Evolutionary conservation across 2,329 filamentous ascomycete species (phyloP), one percentile per base, ranked within the genome.

Genomic region (Scedosporium dehoogii): DNA sequence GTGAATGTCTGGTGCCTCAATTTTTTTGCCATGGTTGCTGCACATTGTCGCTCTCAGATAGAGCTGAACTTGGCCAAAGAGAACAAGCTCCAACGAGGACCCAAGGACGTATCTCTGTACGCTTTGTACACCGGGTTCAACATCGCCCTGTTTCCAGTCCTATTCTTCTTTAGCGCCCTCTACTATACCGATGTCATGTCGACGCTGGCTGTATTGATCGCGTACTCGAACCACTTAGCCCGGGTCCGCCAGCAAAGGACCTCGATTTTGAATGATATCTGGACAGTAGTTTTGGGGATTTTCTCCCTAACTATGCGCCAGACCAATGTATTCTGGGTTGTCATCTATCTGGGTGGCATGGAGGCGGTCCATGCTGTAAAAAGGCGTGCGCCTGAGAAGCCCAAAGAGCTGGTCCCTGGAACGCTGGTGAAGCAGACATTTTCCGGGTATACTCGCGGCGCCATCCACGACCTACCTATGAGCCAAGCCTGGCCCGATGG

Each of bases 291-390:
- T 0, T 72, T 88, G 5, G 92, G 92, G 0, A 66, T 91, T 0
- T 65, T 83, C 1, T 81, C 91, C 1, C 79, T 99, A 21, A 76
- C 83, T 2, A 94, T 96, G 78, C 82, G 94, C 25, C 94, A 99
- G 73, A 99, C 94, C 0, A 99, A 99, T 69, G 89, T 97, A 62
- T 96, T 99, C 72, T 99, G 94, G 94, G 87, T 92, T 0, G 88
- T 90, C 1, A 79, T 92, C 0, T 91, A 90, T 69, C 84, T 91
- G 68, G 88, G 88, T 21, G 86, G 82, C 5, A 64, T 85, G 51
- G 81, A 87, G 71, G 75, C 76, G 53, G 73, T 85, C 2, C 79
- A 81, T 67, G 79, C 75, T 18, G 74, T 84, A 64, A 83, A 79
- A 69, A 73, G 68, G 3, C 69, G 83, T 68, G 16, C 75, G 75